Base-by-base conservation (phyloP, 2,329 filamentous ascomycete genomes). In the Orbilia ellipsospora region DNA sequence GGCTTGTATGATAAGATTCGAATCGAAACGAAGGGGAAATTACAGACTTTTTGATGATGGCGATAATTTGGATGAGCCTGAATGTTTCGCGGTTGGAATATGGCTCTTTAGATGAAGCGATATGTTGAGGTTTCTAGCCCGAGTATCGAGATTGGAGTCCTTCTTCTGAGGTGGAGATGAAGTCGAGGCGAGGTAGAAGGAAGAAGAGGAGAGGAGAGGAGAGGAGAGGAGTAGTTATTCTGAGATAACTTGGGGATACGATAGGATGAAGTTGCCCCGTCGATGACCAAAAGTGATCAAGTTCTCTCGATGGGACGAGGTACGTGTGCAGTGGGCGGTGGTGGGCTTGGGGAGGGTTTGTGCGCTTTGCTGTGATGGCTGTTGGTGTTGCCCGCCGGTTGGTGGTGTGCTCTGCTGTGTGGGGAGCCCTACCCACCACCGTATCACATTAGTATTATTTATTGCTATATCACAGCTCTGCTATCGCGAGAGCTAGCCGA, bases 391-490 rank as follows among this genome's bases (percentile, higher is more conserved):
- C 26, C 28, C n/a, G 26, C 16, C 15, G 40, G 15, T 50, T 45
- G 40, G 16, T 23, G 4, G 23, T 23, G 23, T 23, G 23, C 23
- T 4, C 23, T 23, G 23, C 20, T 50, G 57, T 61, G 57, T 61
- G 56, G 56, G 56, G 56, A 60, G 57, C 57, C 57, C 57, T 50
- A 45, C 6, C n/a, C n/a, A 26, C 50, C 31, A 36, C 31, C 5
- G 10, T 7, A 36, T 10, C 10, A 36, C 7, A 31, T 31, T 4
- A 31, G 28, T 36, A 10, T 36, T 36, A 7, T 7, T 36, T 36
- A 36, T 36, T 10, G 31, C 5, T 36, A 36, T 36, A 36, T 36
- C 31, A 36, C 31, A 36, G 31, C 31, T 36, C 31, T 36, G 31
- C 10, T 36, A 36, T 36, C 31, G 31, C 31, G 1, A 20, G 20